phyloP scores from a whole-genome alignment of 352 stramenopile genomes.

The Phytophthora capsici region DNA sequence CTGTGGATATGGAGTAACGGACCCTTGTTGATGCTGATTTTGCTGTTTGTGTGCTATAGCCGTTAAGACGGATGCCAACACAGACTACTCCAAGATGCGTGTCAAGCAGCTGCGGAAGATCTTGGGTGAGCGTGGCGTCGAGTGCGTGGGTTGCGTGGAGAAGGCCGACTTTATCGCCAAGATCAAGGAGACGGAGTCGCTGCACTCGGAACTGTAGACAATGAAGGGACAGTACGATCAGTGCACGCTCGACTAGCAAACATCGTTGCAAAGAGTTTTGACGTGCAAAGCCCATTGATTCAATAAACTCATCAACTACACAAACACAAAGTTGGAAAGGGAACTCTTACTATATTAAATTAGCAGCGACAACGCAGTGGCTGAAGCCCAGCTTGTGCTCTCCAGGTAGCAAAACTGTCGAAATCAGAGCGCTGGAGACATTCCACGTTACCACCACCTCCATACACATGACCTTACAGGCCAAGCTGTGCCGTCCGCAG shows the following conservation, averaged over 20 bases:
- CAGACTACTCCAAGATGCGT: constrained; percentile 95
- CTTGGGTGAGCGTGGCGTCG: constrained; percentile 90
- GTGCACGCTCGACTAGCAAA: constrained; percentile 2
- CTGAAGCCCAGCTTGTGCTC: background rate
- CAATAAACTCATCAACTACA: constrained; percentile 34
- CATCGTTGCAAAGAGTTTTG: background rate
- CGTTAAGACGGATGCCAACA: constrained; percentile 94
- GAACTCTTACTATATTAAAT: constrained; percentile 44
- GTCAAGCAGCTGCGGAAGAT: constrained; percentile 97
- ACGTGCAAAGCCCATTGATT: constrained; percentile 24
- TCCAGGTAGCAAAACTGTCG: background rate
- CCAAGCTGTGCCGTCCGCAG: constrained; percentile 79
- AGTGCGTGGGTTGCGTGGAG: constrained; percentile 94
- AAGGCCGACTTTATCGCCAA: constrained; percentile 96
- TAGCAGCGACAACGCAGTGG: constrained; percentile 22
- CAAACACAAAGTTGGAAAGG: background rate
- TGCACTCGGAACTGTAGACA: constrained; percentile 84
- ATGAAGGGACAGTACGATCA: background rate
- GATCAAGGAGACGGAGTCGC: constrained; percentile 91
- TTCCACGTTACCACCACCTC: constrained; percentile 7
- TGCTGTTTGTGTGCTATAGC: constrained; percentile 46
- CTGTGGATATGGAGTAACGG: background rate
- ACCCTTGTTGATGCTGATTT: constrained; percentile 4
- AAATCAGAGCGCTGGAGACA: background rate
- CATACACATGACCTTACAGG: constrained; percentile 46